These are phyloP conservation scores for Lablab purpureus DNA, from an alignment of 306 rosid species.

Conservation along the genomic window DNA sequence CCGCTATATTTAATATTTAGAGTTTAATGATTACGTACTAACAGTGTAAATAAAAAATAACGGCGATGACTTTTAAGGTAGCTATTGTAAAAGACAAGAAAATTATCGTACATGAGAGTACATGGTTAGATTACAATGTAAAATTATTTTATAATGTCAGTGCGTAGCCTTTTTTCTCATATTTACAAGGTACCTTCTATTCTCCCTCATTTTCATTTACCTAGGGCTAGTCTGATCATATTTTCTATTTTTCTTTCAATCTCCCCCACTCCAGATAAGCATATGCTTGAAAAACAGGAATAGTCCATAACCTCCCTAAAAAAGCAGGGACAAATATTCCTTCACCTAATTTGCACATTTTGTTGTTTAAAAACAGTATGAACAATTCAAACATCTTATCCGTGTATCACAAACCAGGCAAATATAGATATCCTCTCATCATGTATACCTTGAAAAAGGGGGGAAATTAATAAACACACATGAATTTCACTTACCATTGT, in stretches of 20 bases:
- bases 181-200: slow-evolving; percentile 4
- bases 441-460: slow-evolving; percentile 6
- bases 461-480: not conserved
- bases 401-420: not conserved
- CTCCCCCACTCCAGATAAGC: not conserved
- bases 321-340: slow-evolving; percentile 16
- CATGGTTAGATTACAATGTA: too few relatives aligned
- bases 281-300: not conserved
- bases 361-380: not conserved
- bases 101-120: too few relatives aligned
- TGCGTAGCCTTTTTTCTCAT: not conserved
- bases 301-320: slow-evolving; percentile 10
- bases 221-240: not conserved
- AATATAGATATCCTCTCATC: slow-evolving; percentile 4
- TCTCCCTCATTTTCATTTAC: slow-evolving; percentile 28
- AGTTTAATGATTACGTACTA: too few relatives aligned
- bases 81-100: too few relatives aligned
- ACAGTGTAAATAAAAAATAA: too few relatives aligned
- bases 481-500: slow-evolving; percentile 8
- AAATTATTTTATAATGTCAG: too few relatives aligned
- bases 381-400: not conserved
- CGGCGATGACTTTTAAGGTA: too few relatives aligned
- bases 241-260: not conserved
- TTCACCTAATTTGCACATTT: slow-evolving; percentile 4
- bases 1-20: not conserved